These are phyloP conservation scores for Thalassiosira pacifica DNA, from an alignment of 352 stramenopile species.

Conservation along the genomic window DNA sequence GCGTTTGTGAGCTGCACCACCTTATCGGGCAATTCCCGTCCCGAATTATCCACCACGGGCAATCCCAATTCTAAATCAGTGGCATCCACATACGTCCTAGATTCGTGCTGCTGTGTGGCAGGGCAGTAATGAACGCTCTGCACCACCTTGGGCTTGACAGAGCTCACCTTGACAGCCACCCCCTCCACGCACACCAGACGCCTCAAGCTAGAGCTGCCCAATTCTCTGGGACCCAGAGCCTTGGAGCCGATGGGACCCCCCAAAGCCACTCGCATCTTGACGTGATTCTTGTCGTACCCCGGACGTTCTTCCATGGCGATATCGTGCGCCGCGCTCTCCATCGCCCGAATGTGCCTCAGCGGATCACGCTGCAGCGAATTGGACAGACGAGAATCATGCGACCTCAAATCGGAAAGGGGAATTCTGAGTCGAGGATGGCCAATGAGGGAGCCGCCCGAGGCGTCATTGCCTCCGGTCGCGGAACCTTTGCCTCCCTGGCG, in stretches of 20 bases:
- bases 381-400: conserved; percentile 59
- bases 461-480: not conserved
- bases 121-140: conserved; percentile 98
- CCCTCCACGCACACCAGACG: conserved; percentile 98
- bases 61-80: conserved; percentile 92
- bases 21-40: conserved; percentile 81
- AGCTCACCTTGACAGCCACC: conserved; percentile 94
- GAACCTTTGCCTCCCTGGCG: conserved; percentile 27
- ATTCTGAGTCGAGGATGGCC: conserved; percentile 73
- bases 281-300: conserved; percentile 76
- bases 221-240: conserved; percentile 93
- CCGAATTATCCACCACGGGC: conserved; percentile 73
- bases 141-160: conserved; percentile 97
- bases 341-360: conserved; percentile 75
- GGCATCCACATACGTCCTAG: conserved; percentile 96
- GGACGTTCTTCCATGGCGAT: conserved; percentile 74
- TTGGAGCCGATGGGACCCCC: conserved; percentile 92
- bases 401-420: conserved; percentile 74
- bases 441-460: conserved; percentile 11
- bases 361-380: conserved; percentile 71
- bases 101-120: conserved; percentile 92
- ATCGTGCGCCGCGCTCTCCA: conserved; percentile 78
- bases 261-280: conserved; percentile 80
- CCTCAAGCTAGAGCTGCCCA: conserved; percentile 92
- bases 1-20: conserved; percentile 89